Percentiles rank a stretch among this genome's conserved stretches.
Conservation (phyloP, 2,329 filamentous ascomycete species). For the Sclerotinia trifoliorum region DNA sequence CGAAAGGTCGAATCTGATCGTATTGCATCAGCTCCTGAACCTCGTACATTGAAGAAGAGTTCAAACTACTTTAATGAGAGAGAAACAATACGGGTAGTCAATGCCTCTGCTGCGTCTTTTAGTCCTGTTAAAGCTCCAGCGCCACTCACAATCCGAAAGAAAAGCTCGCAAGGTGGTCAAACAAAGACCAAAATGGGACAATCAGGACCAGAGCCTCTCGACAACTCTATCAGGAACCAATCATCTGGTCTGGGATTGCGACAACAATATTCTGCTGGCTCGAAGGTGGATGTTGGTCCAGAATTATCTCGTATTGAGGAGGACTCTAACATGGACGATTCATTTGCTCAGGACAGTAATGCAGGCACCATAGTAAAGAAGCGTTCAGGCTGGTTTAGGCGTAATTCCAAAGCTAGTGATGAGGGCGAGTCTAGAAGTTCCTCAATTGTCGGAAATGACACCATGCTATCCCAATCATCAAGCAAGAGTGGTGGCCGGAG, state of each 20-base stretch:
- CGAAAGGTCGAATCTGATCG: conserved; percentile 27
- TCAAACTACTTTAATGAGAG: conserved; percentile 25
- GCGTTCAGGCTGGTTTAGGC: conserved; percentile 39
- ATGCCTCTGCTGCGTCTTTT: conserved; percentile 30
- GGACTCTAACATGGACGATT: conserved; percentile 26
- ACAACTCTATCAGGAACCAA: conserved; percentile 13
- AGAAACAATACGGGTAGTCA: conserved; percentile 37
- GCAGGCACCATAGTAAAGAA: conserved; percentile 36
- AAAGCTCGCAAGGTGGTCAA: conserved; percentile 31
- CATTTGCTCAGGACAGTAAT: conserved; percentile 28
- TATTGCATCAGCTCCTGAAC: conserved; percentile 38
- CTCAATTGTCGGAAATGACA: conserved; percentile 23
- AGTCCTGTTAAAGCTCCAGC: conserved; percentile 38
- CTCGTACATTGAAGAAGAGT: conserved; percentile 24
- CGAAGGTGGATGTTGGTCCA: conserved; percentile 18
- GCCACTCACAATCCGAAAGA: conserved; percentile 39
- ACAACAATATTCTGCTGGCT: conserved; percentile 30
- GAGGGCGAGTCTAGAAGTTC: conserved; percentile 28
- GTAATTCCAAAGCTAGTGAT: conserved; percentile 34
- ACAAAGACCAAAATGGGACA: not conserved
- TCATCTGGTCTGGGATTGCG: conserved; percentile 28
- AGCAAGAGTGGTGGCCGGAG: conserved; percentile 24
- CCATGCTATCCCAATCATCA: conserved; percentile 26
- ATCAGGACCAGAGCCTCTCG: not conserved
- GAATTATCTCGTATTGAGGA: conserved; percentile 32